phyloP scores from a whole-genome alignment of 1,284 basidiomycete species.

The Ceratobasidium sp. region DNA sequence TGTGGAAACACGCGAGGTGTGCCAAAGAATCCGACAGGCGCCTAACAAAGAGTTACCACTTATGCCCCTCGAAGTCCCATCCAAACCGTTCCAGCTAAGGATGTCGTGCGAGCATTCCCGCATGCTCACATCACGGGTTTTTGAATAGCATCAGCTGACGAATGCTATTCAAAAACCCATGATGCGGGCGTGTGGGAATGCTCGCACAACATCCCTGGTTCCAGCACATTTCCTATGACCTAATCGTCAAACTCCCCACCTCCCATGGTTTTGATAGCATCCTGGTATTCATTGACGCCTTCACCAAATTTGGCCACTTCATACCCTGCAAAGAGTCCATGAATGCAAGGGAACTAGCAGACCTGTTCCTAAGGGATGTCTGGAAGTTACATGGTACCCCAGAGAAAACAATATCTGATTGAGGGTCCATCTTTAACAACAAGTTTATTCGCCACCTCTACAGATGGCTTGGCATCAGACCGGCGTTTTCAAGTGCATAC shows the following conservation, averaged over 20 bases:
- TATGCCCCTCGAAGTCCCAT: constrained; percentile 45
- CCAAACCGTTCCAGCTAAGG: no score
- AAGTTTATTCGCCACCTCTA: constrained; percentile 46
- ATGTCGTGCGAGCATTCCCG: constrained; percentile 40
- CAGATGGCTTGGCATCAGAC: constrained; percentile 40
- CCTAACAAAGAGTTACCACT: constrained; percentile 37
- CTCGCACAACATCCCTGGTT: no score
- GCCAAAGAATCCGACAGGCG: constrained; percentile 47
- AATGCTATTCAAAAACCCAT: no score
- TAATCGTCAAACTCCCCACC: constrained; percentile 52
- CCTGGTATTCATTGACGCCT: constrained; percentile 52
- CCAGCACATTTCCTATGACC: constrained; percentile 54
- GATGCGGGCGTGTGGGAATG: constrained; percentile 46
- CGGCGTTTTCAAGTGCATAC: constrained; percentile 49
- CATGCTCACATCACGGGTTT: no score
- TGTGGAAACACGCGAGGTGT: constrained; percentile 47
- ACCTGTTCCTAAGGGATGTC: constrained; percentile 12
- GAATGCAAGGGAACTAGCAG: constrained; percentile 33
- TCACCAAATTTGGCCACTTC: constrained; percentile 53
- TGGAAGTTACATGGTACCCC: constrained; percentile 46
- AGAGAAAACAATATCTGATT: constrained; percentile 47
- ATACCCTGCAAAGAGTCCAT: constrained; percentile 47
- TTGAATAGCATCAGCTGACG: no score
- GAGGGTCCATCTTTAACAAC: constrained; percentile 49
- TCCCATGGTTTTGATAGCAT: constrained; percentile 51